phyloP scores from a whole-genome alignment of 169 alveolate species.

The Amoebophrya sp. region DNA sequence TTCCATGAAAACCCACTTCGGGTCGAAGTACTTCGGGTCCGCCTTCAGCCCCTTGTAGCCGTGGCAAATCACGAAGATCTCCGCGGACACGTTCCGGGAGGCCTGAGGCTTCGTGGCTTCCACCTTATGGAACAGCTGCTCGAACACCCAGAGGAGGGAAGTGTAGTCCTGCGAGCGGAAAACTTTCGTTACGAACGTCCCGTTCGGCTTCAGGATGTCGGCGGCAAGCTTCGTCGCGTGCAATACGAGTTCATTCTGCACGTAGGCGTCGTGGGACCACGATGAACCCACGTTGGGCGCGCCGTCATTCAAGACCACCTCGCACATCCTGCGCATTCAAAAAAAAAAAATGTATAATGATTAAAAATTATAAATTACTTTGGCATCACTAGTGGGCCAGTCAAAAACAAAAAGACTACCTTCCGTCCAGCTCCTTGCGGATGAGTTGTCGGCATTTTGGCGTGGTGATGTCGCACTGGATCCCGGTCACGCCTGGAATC shows the following conservation, averaged over 20 bases:
- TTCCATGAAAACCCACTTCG: constrained; percentile 77
- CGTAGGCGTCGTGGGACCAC: constrained; percentile 95
- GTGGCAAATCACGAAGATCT: constrained; percentile 86
- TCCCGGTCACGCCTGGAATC: constrained; percentile 70
- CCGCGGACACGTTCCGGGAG: constrained; percentile 93
- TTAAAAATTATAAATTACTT: too few species aligned
- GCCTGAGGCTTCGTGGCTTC: constrained; percentile 97
- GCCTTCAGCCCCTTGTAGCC: constrained; percentile 79
- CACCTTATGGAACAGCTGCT: constrained; percentile 85
- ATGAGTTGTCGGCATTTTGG: constrained; percentile 41
- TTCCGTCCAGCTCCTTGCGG: constrained; percentile 32
- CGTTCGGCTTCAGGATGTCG: constrained; percentile 55
- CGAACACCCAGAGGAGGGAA: constrained; percentile 88
- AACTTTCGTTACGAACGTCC: constrained; percentile 74
- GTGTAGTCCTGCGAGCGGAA: constrained; percentile 91
- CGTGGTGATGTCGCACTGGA: constrained; percentile 87
- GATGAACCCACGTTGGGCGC: constrained; percentile 98
- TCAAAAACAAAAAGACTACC: too few species aligned
- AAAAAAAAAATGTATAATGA: too few species aligned
- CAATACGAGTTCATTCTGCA: constrained; percentile 87
- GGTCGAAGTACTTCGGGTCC: constrained; percentile 90
- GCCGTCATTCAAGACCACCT: constrained; percentile 97
- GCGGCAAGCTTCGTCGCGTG: constrained; percentile 82
- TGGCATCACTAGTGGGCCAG: too few species aligned
- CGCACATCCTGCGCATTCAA: constrained; percentile 67